Percentiles rank a stretch among this genome's conserved stretches.
Evolutionary conservation across 768 basidiomycete species (phyloP).

Genomic region (Hygrophorus pudorinus): DNA sequence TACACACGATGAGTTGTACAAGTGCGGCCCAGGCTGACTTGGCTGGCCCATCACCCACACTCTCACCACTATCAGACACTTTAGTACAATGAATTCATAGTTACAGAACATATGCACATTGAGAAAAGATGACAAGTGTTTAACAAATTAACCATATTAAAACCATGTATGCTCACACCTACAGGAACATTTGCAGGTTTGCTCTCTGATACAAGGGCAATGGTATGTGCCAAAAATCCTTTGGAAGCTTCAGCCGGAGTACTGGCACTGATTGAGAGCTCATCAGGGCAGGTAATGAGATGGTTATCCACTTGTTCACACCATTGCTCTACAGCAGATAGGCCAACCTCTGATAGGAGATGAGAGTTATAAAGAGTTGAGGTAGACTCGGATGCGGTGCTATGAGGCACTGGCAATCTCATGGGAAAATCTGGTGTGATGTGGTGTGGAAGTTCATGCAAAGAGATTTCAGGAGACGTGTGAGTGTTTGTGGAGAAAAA

Average conservation of each 20-base stretch:
- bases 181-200: not conserved
- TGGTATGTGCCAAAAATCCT: not conserved
- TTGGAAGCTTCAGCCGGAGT: not conserved
- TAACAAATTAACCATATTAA: not conserved
- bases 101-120: not conserved
- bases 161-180: not conserved
- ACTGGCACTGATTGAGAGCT: not conserved
- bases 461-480: not conserved
- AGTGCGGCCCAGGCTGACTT: constrained; percentile 2
- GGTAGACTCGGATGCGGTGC: too few relatives aligned
- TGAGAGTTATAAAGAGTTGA: not conserved
- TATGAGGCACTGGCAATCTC: too few relatives aligned
- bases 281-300: not conserved
- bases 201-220: not conserved
- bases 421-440: too few relatives aligned
- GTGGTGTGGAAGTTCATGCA: not conserved
- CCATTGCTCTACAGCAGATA: not conserved
- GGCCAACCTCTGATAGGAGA: not conserved
- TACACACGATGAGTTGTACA: not conserved
- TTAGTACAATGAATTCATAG: not conserved
- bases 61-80: not conserved
- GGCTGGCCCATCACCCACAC: constrained; percentile 4
- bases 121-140: not conserved
- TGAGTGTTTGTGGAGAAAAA: not conserved
- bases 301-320: not conserved